Percentiles rank a stretch among this genome's conserved stretches.
These are phyloP conservation scores for Penicillium glabrum DNA, from an alignment of 2,329 filamentous ascomycete genomes.

Conservation along the genomic window DNA sequence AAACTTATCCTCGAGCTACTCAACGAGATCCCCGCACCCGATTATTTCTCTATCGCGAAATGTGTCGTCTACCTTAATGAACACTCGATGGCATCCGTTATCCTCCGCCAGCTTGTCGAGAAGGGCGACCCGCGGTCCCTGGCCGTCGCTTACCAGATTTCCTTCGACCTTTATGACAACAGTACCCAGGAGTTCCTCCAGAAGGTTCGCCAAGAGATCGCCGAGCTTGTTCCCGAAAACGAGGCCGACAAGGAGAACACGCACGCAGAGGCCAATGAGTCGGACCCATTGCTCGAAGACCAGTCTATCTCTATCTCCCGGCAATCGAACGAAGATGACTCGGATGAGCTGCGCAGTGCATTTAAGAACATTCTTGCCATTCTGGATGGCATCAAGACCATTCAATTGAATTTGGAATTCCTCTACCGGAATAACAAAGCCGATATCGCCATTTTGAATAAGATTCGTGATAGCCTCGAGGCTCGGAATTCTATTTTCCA, in stretches of 20 bases:
- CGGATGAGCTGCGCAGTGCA: constrained; percentile 54
- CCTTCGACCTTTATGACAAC: constrained; percentile 97
- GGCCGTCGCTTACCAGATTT: constrained; percentile 92
- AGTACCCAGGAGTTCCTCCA: constrained; percentile 94
- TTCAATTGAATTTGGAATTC: constrained; percentile 94
- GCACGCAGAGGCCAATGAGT: constrained; percentile 56
- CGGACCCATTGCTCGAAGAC: constrained; percentile 59
- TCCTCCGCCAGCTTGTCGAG: constrained; percentile 78
- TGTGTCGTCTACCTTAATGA: constrained; percentile 96
- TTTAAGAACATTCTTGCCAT: constrained; percentile 60
- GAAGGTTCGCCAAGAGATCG: constrained; percentile 81
- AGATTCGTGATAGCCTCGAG: constrained; percentile 92
- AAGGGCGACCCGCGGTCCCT: constrained; percentile 76
- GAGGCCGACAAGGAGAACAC: constrained; percentile 47
- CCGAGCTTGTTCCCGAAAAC: constrained; percentile 51
- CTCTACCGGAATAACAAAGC: constrained; percentile 93
- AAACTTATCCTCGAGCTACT: constrained; percentile 92
- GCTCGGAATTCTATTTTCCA: constrained; percentile 98
- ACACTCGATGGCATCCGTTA: constrained; percentile 82
- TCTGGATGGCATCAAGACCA: constrained; percentile 87
- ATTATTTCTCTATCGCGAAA: constrained; percentile 97
- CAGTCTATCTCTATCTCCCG: constrained; percentile 36
- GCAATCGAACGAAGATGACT: constrained; percentile 39
- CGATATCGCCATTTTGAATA: constrained; percentile 89
- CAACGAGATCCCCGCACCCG: constrained; percentile 85